Conservation (phyloP, 257 asterid genomes). For the Capsicum pubescens region DNA sequence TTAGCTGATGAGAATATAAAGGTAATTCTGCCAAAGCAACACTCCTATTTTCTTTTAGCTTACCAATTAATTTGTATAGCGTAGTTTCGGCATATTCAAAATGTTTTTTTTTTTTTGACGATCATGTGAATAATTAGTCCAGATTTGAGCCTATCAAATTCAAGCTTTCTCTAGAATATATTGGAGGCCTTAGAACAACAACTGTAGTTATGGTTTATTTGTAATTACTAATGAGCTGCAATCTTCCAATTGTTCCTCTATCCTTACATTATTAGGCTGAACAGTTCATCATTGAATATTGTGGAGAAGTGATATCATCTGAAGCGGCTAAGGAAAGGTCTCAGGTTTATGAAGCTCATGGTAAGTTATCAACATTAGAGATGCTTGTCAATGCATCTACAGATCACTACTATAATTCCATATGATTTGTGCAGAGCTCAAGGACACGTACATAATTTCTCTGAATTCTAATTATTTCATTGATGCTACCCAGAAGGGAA, state of each 20-base stretch:
- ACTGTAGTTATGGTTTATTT: neutral
- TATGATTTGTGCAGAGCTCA: slow-evolving; percentile 58
- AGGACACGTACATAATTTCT: slow-evolving; percentile 81
- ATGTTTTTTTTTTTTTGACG: neutral
- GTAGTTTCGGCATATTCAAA: neutral
- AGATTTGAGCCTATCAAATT: neutral
- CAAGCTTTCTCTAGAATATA: too few relatives aligned
- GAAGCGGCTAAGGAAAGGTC: slow-evolving; percentile 72
- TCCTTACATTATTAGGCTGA: slow-evolving; percentile 68
- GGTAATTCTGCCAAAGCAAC: slow-evolving; percentile 47
- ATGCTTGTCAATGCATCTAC: slow-evolving; percentile 33
- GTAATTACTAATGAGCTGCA: neutral
- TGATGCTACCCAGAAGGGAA: slow-evolving; percentile 88
- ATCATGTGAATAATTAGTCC: neutral
- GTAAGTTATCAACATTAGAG: slow-evolving; percentile 47
- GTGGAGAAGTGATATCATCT: slow-evolving; percentile 87
- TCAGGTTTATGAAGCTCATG: slow-evolving; percentile 74
- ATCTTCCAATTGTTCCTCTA: slow-evolving; percentile 21
- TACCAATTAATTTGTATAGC: neutral
- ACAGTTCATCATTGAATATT: slow-evolving; percentile 81
- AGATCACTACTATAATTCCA: slow-evolving; percentile 20
- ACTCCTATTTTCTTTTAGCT: neutral
- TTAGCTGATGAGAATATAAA: slow-evolving; percentile 66
- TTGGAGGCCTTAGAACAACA: neutral
- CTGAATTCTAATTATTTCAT: slow-evolving; percentile 65